These are phyloP conservation scores for Pneumocystis murina DNA, from an alignment of 1,139 yeast species.

Conservation along the genomic window DNA sequence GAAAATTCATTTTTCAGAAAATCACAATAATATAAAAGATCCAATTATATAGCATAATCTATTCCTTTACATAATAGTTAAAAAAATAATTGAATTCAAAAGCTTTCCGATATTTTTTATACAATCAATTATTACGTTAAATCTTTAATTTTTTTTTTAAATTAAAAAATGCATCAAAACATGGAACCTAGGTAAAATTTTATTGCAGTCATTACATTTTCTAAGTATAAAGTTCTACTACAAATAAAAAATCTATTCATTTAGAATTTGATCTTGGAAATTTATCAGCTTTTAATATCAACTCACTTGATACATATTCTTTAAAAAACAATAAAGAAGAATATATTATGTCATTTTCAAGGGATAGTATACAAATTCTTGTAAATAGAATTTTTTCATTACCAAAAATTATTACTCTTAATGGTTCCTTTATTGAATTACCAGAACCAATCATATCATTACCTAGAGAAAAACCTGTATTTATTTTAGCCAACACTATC, in stretches of 20 bases:
- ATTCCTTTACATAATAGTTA: neutral
- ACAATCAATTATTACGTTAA: neutral
- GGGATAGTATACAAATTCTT: conserved; percentile 85
- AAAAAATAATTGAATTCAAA: neutral
- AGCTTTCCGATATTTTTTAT: no score
- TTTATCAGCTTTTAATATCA: conserved; percentile 60
- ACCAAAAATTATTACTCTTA: conserved; percentile 62
- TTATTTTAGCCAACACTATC: neutral
- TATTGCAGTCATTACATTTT: neutral
- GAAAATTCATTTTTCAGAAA: neutral
- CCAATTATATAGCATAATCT: neutral
- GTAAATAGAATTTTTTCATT: conserved; percentile 79
- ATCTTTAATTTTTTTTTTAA: neutral
- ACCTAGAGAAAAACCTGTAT: conserved; percentile 79
- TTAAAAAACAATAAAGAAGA: conserved; percentile 37
- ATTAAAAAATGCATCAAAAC: neutral
- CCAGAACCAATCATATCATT: conserved; percentile 73
- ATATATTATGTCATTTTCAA: conserved; percentile 49
- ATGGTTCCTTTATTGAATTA: conserved; percentile 65
- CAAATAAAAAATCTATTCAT: conserved; percentile 18
- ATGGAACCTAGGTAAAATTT: neutral
- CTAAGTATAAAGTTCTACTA: conserved; percentile 8
- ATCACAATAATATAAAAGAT: neutral
- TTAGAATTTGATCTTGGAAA: conserved; percentile 52
- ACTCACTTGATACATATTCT: conserved; percentile 47